phyloP scores from a whole-genome alignment of 2,329 filamentous ascomycete species.

The Penicillium sp. region DNA sequence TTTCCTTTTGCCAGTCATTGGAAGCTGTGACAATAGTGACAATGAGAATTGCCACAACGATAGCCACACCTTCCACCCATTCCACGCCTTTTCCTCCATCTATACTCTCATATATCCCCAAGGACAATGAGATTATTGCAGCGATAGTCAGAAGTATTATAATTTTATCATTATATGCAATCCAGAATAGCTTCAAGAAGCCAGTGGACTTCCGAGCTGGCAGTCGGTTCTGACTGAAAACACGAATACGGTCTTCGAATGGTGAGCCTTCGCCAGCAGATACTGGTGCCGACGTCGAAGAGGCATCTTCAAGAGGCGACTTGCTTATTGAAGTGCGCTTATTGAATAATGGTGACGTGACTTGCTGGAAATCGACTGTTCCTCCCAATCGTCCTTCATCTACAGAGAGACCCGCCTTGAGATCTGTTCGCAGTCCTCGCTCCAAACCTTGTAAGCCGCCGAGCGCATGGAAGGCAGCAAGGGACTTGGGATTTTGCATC shows the following conservation, averaged over 20 bases:
- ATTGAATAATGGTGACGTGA: conserved; percentile 43
- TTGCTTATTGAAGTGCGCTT: conserved; percentile 21
- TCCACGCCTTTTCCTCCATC: conserved; percentile 57
- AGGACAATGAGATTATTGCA: conserved; percentile 68
- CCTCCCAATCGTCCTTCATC: conserved; percentile 74
- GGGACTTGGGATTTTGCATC: conserved; percentile 85
- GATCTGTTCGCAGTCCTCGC: conserved; percentile 74
- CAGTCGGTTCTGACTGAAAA: conserved; percentile 65
- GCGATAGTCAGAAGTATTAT: conserved; percentile 71
- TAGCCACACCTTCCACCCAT: conserved; percentile 71
- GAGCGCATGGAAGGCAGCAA: conserved; percentile 78
- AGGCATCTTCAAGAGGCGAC: background rate
- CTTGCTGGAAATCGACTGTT: conserved; percentile 73
- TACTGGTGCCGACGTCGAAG: background rate
- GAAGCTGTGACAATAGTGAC: conserved; percentile 67
- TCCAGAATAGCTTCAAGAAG: conserved; percentile 66
- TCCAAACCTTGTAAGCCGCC: conserved; percentile 81
- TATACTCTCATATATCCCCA: conserved; percentile 71
- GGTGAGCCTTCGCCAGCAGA: conserved; percentile 29
- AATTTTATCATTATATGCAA: conserved; percentile 74
- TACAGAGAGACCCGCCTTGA: conserved; percentile 72
- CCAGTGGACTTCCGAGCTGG: conserved; percentile 67
- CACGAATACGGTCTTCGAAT: conserved; percentile 62
- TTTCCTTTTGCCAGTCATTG: conserved; percentile 72
- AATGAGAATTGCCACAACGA: conserved; percentile 67